These are phyloP conservation scores for Erodium moschatum DNA, from an alignment of 441 rosid genomes.

Conservation along the genomic window DNA sequence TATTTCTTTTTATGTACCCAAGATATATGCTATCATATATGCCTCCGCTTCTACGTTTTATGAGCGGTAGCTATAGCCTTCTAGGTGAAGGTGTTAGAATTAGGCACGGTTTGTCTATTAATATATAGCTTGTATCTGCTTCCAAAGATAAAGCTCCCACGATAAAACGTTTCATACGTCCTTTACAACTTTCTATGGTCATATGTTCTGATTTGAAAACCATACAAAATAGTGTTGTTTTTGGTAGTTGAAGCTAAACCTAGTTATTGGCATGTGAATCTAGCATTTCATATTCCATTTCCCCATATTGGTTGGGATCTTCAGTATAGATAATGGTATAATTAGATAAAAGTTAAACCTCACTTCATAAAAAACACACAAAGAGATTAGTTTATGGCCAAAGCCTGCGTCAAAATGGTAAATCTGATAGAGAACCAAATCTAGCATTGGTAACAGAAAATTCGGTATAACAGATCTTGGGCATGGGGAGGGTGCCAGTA, in stretches of 20 bases:
- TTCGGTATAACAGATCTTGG: conserved; percentile 15
- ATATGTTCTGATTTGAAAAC: background rate
- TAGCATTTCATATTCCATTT: conserved; percentile 11
- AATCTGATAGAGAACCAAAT: conserved; percentile 25
- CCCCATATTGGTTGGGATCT: conserved; percentile 29
- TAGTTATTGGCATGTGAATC: background rate
- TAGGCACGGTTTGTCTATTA: background rate
- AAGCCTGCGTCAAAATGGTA: conserved; percentile 22
- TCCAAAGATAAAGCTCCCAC: background rate
- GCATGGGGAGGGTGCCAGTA: conserved; percentile 25
- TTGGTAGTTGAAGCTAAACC: background rate
- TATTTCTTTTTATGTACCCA: background rate
- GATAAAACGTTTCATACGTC: background rate
- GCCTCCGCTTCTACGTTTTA: background rate
- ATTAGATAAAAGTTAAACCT: conserved; percentile 21
- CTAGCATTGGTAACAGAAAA: conserved; percentile 28
- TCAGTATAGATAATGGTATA: conserved; percentile 27
- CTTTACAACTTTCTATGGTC: background rate
- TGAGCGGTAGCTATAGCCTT: background rate
- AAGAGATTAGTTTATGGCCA: background rate
- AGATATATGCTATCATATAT: conserved; percentile 7
- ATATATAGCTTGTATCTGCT: background rate
- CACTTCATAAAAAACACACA: background rate
- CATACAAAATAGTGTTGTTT: background rate
- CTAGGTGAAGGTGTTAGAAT: background rate